Conservation (phyloP, 345 rosid genomes). For the Eutrema yunnanense region DNA sequence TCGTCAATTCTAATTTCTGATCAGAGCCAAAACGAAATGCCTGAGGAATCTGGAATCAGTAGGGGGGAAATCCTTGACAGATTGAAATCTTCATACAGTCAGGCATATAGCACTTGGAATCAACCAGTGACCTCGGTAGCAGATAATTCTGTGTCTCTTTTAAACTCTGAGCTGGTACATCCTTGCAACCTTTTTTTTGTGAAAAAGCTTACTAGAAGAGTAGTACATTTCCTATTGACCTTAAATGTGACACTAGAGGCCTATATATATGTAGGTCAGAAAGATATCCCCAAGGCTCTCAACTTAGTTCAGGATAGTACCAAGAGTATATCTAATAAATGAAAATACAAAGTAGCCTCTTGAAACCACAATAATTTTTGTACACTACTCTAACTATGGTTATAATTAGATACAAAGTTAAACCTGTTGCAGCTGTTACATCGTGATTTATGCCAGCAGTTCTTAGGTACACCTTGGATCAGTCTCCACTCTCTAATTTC, state of each 20-base stretch:
- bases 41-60: constrained; percentile 33
- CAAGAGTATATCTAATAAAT: not conserved
- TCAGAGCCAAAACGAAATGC: constrained; percentile 33
- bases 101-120: constrained; percentile 25
- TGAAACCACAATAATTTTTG: not conserved
- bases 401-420: not conserved
- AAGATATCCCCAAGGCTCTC: not conserved
- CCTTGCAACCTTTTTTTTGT: not conserved
- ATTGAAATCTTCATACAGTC: constrained; percentile 43
- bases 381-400: not conserved
- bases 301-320: not conserved
- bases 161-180: constrained; percentile 27
- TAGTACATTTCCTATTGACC: not conserved
- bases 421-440: not conserved
- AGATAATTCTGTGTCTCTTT: constrained; percentile 23
- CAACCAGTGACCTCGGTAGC: constrained; percentile 13
- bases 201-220: not conserved
- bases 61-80: constrained; percentile 42
- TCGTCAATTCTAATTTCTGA: constrained; percentile 25
- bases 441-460: not conserved
- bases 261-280: not conserved
- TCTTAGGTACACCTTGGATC: not conserved
- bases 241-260: not conserved
- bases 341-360: not conserved
- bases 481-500: constrained; percentile 15